Conservation (phyloP, 352 stramenopile genomes). For the Globisporangium barbulae region DNA sequence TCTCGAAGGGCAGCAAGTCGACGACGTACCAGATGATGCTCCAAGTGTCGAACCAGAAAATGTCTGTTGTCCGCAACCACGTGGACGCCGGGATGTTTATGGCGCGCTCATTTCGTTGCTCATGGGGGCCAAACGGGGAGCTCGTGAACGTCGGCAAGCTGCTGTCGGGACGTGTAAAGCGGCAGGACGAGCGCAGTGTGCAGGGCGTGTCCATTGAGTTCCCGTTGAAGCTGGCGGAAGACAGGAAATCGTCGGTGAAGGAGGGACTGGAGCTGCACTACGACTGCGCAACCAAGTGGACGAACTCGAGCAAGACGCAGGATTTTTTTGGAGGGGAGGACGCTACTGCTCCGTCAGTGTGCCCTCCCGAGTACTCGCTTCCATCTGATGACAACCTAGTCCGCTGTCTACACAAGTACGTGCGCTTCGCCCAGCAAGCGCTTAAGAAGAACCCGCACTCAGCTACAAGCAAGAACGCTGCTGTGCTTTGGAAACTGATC, state of each 20-base stretch:
- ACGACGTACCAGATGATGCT: constrained; percentile 73
- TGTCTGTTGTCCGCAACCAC: constrained; percentile 41
- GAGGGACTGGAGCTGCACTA: constrained; percentile 64
- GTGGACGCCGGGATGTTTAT: constrained; percentile 71
- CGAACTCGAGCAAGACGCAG: constrained; percentile 7
- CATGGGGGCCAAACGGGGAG: constrained; percentile 74
- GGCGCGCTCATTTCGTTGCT: constrained; percentile 77
- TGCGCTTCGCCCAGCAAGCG: constrained; percentile 34
- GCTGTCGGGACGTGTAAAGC: constrained; percentile 23
- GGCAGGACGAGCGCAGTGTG: constrained; percentile 18
- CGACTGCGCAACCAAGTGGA: constrained; percentile 30
- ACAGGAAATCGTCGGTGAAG: constrained; percentile 37
- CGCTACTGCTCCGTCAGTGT: constrained; percentile 17
- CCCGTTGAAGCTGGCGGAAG: constrained; percentile 34
- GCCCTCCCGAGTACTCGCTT: constrained; percentile 40
- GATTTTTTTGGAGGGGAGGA: constrained; percentile 28
- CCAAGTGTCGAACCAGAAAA: constrained; percentile 32
- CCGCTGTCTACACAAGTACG: constrained; percentile 59
- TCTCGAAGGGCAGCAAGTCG: constrained; percentile 40
- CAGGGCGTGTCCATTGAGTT: constrained; percentile 49
- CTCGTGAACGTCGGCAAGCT: constrained; percentile 61
- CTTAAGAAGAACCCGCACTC: constrained; percentile 23
- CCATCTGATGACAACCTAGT: constrained; percentile 48
- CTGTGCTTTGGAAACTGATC: constrained; percentile 67
- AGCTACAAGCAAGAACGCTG: constrained; percentile 15